Evolutionary conservation across 768 basidiomycete species (phyloP).

Genomic region (Mycena crocata): DNA sequence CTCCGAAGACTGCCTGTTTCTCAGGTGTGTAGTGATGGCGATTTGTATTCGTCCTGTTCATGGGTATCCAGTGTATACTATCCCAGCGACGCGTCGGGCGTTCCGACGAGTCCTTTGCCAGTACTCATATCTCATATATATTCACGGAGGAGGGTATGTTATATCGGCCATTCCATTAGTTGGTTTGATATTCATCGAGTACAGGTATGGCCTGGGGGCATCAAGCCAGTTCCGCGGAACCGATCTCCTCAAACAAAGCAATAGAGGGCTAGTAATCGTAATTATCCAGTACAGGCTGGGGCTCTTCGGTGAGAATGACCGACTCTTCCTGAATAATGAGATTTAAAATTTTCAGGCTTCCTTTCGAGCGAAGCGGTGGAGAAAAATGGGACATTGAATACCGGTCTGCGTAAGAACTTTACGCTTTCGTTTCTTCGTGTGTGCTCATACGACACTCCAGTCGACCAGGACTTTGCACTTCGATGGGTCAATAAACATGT

Average conservation of each 20-base stretch:
- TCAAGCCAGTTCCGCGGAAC: slow-evolving; percentile 20
- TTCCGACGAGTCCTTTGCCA: slow-evolving; percentile 25
- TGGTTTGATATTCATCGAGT: not conserved
- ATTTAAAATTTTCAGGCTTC: slow-evolving; percentile 36
- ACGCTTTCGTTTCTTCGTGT: not conserved
- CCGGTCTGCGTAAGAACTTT: slow-evolving; percentile 37
- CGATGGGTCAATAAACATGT: slow-evolving; percentile 46
- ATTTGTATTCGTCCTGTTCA: too few species aligned
- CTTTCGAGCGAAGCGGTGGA: slow-evolving; percentile 40
- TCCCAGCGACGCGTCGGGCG: slow-evolving; percentile 32
- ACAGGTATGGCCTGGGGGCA: slow-evolving; percentile 1
- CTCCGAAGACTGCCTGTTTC: slow-evolving; percentile 39
- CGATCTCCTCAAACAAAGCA: slow-evolving; percentile 9
- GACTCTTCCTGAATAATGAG: slow-evolving; percentile 4
- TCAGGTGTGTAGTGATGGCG: slow-evolving; percentile 35
- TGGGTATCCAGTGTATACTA: slow-evolving; percentile 35
- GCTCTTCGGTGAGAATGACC: slow-evolving; percentile 11
- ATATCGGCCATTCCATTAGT: too few species aligned
- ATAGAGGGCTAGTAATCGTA: slow-evolving; percentile 6
- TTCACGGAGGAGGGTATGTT: slow-evolving; percentile 37
- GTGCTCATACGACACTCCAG: slow-evolving; percentile 18
- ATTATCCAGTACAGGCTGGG: slow-evolving; percentile 23
- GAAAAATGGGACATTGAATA: slow-evolving; percentile 40
- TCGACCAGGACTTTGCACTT: slow-evolving; percentile 45
- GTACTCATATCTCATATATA: slow-evolving; percentile 32